These are phyloP conservation scores for Lantana camara DNA, from an alignment of 257 asterid genomes.

Conservation along the genomic window DNA sequence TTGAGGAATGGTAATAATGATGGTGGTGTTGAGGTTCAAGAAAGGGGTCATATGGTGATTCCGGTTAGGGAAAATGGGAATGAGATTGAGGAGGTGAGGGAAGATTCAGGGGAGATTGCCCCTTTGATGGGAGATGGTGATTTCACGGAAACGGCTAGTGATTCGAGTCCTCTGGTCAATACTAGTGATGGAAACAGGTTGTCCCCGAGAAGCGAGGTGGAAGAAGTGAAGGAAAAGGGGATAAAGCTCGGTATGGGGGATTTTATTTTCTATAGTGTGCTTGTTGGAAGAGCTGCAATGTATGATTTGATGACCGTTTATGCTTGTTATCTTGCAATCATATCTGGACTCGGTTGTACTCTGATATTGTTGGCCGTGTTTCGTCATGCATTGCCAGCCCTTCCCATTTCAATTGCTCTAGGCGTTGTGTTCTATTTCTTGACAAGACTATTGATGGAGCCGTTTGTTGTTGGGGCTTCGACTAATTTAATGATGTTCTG, in stretches of 20 bases:
- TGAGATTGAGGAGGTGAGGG: conserved; percentile 61
- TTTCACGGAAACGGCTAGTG: conserved; percentile 29
- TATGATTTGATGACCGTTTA: conserved; percentile 96
- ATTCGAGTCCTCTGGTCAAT: conserved; percentile 19
- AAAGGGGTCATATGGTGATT: conserved; percentile 32
- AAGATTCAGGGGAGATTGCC: conserved; percentile 55
- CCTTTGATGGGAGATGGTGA: conserved; percentile 62
- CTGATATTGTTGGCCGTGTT: conserved; percentile 81
- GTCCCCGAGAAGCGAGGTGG: conserved; percentile 34
- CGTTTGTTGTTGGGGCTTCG: conserved; percentile 88
- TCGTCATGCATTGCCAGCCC: conserved; percentile 92
- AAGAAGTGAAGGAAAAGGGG: conserved; percentile 48
- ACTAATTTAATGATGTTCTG: conserved; percentile 88
- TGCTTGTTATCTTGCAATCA: conserved; percentile 96
- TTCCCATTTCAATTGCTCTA: conserved; percentile 82
- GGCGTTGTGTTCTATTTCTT: conserved; percentile 90
- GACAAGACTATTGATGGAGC: conserved; percentile 92
- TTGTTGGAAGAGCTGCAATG: conserved; percentile 98
- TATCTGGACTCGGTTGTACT: conserved; percentile 93
- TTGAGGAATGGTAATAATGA: conserved; percentile 31
- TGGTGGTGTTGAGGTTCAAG: conserved; percentile 33
- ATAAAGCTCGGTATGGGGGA: conserved; percentile 96
- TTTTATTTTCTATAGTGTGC: conserved; percentile 87
- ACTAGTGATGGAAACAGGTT: conserved; percentile 26
- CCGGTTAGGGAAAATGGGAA: conserved; percentile 26